Conservation (phyloP, 345 rosid species). For the Erucastrum elatum region DNA sequence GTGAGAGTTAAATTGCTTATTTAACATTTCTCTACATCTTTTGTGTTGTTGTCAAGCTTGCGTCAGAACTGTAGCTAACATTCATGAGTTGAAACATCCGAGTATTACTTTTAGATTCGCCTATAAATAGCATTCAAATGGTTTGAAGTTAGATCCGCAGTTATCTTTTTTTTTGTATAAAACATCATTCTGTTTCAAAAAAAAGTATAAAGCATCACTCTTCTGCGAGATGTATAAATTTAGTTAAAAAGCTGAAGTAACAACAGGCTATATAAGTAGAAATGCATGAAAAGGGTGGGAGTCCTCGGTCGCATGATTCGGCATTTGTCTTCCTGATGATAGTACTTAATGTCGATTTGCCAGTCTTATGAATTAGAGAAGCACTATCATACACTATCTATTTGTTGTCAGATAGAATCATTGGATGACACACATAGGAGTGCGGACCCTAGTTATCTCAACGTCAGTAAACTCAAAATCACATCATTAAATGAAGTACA, state of each 20-base stretch:
- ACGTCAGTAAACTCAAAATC: slow-evolving; percentile 5
- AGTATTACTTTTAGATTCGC: neutral
- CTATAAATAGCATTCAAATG: neutral
- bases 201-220: too few species aligned
- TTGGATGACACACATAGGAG: neutral
- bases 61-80: neutral
- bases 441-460: neutral
- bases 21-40: too few species aligned
- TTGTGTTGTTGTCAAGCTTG: neutral
- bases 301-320: neutral
- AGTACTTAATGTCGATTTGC: neutral
- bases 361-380: neutral
- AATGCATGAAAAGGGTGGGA: neutral
- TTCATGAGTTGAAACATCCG: neutral
- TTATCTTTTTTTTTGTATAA: neutral
- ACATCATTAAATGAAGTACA: slow-evolving; percentile 19
- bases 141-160: neutral
- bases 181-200: too few species aligned
- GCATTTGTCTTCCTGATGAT: neutral
- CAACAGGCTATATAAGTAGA: neutral
- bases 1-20: neutral
- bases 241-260: neutral
- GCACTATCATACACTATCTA: neutral
- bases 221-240: neutral
- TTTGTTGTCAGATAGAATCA: neutral